phyloP scores from a whole-genome alignment of 2,329 filamentous ascomycete species.

The Xylaria arbuscula region DNA sequence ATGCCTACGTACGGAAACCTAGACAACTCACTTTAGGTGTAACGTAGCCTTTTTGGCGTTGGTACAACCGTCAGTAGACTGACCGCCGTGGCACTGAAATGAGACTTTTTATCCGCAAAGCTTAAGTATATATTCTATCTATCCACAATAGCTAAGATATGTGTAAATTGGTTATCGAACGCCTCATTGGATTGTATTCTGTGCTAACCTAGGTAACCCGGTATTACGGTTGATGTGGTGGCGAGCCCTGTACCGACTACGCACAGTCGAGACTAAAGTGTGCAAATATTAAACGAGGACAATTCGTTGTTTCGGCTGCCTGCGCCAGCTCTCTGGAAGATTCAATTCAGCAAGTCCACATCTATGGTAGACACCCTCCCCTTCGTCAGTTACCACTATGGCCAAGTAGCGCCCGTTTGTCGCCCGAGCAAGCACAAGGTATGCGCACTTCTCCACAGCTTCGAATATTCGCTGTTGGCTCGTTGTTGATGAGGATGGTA shows the following conservation, averaged over 20 bases:
- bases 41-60: no score
- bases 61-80: no score
- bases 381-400: conserved; percentile 15
- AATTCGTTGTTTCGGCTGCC: conserved; percentile 1
- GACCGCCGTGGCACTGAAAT: no score
- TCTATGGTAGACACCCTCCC: conserved; percentile 1
- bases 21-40: no score
- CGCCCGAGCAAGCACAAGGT: conserved; percentile 12
- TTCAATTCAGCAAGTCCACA: conserved; percentile 20
- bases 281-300: conserved; percentile 2
- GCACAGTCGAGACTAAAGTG: background rate
- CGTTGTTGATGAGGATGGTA: background rate
- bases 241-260: background rate
- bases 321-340: conserved; percentile 9
- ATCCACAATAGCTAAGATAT: no score
- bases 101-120: no score
- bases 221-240: background rate
- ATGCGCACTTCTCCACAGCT: conserved; percentile 11
- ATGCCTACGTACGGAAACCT: no score
- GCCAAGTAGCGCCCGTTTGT: conserved; percentile 9
- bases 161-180: no score
- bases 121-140: no score
- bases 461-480: conserved; percentile 1
- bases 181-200: no score
- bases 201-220: no score